A percentile compares a stretch with the other conserved stretches of the same genome.
Evolutionary conservation across 1,284 basidiomycete genomes (phyloP).

Genomic region (Cryptococcus hybrid): DNA sequence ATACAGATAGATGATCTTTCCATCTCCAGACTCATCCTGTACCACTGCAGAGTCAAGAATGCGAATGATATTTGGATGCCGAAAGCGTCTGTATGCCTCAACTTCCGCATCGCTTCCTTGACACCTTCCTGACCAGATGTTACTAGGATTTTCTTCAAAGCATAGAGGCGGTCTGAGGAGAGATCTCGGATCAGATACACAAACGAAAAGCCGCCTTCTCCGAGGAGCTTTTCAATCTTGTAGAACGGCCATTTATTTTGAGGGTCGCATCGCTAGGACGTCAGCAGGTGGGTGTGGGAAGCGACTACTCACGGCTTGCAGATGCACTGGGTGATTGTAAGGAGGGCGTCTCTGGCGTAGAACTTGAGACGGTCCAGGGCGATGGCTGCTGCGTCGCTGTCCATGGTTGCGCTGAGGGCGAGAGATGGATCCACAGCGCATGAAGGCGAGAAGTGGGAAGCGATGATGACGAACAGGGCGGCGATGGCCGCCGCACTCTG

Average conservation of each 20-base stretch:
- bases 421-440: too few species aligned
- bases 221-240: slow-evolving; percentile 83
- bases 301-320: too few species aligned
- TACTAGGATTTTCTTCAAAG: slow-evolving; percentile 92
- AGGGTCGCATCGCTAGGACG: too few species aligned
- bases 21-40: slow-evolving; percentile 75
- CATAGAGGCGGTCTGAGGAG: slow-evolving; percentile 70
- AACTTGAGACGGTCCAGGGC: slow-evolving; percentile 43
- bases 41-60: slow-evolving; percentile 81
- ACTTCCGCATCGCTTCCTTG: slow-evolving; percentile 72
- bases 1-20: slow-evolving; percentile 84
- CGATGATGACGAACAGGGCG: too few species aligned
- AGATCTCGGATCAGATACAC: slow-evolving; percentile 84
- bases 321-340: slow-evolving; percentile 26
- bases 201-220: slow-evolving; percentile 94
- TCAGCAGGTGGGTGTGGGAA: too few species aligned
- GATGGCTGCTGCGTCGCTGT: slow-evolving; percentile 36
- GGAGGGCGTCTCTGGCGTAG: slow-evolving; percentile 33
- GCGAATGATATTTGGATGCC: slow-evolving; percentile 59
- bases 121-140: slow-evolving; percentile 60
- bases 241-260: slow-evolving; percentile 50
- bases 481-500: too few species aligned
- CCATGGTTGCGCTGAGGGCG: slow-evolving; percentile 1
- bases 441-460: too few species aligned
- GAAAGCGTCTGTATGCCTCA: slow-evolving; percentile 86